These are phyloP conservation scores for Dalechampia spathulata DNA, from an alignment of 441 rosid species.

Conservation along the genomic window DNA sequence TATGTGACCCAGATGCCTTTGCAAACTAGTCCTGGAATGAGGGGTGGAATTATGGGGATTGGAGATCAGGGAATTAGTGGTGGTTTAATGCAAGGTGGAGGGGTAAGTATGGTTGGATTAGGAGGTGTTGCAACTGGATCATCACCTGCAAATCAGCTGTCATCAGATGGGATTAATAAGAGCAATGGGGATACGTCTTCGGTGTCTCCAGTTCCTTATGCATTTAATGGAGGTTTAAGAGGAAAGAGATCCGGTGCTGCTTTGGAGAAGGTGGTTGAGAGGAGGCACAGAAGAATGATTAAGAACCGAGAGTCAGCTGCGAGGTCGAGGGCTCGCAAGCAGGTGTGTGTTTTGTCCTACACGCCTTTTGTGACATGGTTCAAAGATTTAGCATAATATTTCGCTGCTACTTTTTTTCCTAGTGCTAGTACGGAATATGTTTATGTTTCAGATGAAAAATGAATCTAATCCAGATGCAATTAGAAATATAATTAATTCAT, in stretches of 20 bases:
- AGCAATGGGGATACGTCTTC: slow-evolving; percentile 80
- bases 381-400: background rate
- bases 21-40: slow-evolving; percentile 44
- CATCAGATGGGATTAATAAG: slow-evolving; percentile 74
- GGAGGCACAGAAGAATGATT: slow-evolving; percentile 98
- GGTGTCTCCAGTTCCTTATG: slow-evolving; percentile 69
- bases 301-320: slow-evolving; percentile 98
- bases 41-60: slow-evolving; percentile 46
- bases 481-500: background rate
- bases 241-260: slow-evolving; percentile 59
- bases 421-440: too few species aligned
- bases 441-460: too few species aligned
- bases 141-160: slow-evolving; percentile 71
- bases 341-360: slow-evolving; percentile 53
- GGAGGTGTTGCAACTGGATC: slow-evolving; percentile 43
- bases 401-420: background rate
- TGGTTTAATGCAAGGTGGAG: slow-evolving; percentile 49
- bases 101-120: slow-evolving; percentile 50
- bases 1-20: slow-evolving; percentile 45
- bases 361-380: too few species aligned
- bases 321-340: slow-evolving; percentile 90
- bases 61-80: slow-evolving; percentile 47
- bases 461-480: background rate
- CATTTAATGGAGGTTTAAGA: slow-evolving; percentile 60
- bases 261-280: slow-evolving; percentile 92